phyloP scores from a whole-genome alignment of 805 yeast species.

The Kuraishia hungarica region DNA sequence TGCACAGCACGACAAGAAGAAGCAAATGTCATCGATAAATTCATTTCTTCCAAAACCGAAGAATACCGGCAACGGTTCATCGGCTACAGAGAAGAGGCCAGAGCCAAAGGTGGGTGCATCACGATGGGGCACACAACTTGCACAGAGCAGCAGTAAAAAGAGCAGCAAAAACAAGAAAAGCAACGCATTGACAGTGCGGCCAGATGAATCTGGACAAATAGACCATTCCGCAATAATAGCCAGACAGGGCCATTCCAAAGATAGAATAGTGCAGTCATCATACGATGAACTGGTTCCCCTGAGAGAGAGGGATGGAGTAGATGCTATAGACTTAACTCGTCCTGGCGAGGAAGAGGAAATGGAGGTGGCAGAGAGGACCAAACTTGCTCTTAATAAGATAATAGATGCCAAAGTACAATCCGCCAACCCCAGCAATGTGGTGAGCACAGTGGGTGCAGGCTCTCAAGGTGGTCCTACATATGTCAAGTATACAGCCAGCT shows the following conservation, averaged over 20 bases:
- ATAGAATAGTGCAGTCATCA: background rate
- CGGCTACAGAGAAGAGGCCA: background rate
- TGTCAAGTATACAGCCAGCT: slow-evolving; percentile 34
- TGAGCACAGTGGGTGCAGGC: background rate
- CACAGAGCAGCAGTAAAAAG: background rate
- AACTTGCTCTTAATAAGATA: slow-evolving; percentile 42
- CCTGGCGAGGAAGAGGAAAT: slow-evolving; percentile 32
- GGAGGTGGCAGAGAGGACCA: slow-evolving; percentile 46
- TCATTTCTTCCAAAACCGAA: background rate
- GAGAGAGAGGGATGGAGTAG: background rate
- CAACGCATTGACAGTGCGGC: background rate
- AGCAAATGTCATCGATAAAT: background rate
- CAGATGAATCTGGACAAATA: background rate
- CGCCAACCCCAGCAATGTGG: slow-evolving; percentile 16
- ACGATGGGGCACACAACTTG: background rate
- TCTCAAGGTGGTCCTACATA: slow-evolving; percentile 28
- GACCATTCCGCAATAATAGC: background rate
- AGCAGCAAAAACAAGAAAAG: background rate
- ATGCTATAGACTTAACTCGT: background rate
- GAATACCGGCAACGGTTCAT: background rate
- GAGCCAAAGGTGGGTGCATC: background rate
- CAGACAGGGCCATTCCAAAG: background rate
- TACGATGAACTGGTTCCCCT: slow-evolving; percentile 1
- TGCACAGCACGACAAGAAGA: too few relatives aligned
- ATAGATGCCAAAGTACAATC: slow-evolving; percentile 33